These are phyloP conservation scores for Phialocephala subalpina DNA, from an alignment of 2,329 filamentous ascomycete genomes.

Conservation along the genomic window DNA sequence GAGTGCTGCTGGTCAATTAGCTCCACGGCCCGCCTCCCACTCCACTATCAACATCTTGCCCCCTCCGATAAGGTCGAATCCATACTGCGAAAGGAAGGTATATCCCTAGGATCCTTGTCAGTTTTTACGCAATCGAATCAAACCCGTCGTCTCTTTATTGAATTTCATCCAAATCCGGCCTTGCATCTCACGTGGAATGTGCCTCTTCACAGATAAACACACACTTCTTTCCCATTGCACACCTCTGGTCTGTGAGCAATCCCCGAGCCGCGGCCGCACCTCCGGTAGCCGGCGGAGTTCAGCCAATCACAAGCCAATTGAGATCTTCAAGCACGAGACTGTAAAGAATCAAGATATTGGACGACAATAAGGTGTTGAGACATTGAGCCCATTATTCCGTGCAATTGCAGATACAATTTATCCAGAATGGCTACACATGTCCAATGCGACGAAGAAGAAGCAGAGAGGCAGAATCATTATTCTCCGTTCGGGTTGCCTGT, in stretches of 20 bases:
- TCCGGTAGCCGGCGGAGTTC: background rate
- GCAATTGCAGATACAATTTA: too few species aligned
- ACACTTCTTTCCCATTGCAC: too few species aligned
- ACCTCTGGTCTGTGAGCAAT: background rate
- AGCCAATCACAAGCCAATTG: background rate
- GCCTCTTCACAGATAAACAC: too few species aligned
- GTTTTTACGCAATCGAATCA: too few species aligned
- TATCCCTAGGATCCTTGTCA: background rate
- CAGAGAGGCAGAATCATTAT: constrained; percentile 44
- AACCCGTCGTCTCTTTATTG: too few species aligned
- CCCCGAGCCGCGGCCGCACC: constrained; percentile 3
- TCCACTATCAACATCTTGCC: background rate
- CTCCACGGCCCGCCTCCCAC: constrained; percentile 4
- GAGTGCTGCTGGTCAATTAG: background rate
- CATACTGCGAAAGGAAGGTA: background rate
- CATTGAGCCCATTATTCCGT: too few species aligned
- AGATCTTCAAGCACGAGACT: background rate
- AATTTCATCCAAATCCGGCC: too few species aligned
- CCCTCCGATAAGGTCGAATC: background rate
- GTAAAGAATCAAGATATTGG: background rate
- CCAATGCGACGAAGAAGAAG: constrained; percentile 29
- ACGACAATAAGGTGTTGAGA: background rate
- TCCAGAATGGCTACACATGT: constrained; percentile 2
- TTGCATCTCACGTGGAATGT: too few species aligned
- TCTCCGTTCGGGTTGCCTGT: constrained; percentile 57